Evolutionary conservation across 2,329 filamentous ascomycete genomes (phyloP).

Genomic region (Boeremia exigua): DNA sequence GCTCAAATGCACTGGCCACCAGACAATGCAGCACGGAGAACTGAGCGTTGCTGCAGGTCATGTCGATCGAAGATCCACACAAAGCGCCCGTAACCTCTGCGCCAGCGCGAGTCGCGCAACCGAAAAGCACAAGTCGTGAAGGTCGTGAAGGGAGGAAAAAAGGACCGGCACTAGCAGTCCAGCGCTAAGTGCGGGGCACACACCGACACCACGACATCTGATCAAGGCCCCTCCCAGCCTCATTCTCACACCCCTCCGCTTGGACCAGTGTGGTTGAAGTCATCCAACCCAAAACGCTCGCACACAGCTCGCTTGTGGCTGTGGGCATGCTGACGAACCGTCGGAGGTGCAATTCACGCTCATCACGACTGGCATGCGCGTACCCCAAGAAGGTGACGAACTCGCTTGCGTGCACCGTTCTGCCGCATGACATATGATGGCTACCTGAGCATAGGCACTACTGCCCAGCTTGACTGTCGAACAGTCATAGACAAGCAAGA

Average conservation of each 20-base stretch:
- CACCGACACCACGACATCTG: constrained; percentile 24
- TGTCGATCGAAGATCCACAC: constrained; percentile 36
- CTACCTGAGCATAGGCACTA: neutral
- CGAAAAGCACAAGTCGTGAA: constrained; percentile 17
- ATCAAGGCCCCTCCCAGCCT: constrained; percentile 31
- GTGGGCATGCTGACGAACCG: constrained; percentile 29
- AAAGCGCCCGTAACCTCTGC: constrained; percentile 14
- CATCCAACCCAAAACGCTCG: constrained; percentile 26
- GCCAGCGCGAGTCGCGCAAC: constrained; percentile 16
- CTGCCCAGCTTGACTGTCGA: neutral
- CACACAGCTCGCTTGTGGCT: constrained; percentile 33
- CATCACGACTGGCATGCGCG: constrained; percentile 22
- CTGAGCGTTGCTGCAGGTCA: constrained; percentile 40
- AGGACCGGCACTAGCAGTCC: constrained; percentile 7
- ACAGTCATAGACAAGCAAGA: constrained; percentile 10
- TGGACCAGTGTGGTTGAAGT: constrained; percentile 22
- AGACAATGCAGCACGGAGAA: constrained; percentile 30
- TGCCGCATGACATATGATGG: constrained; percentile 7
- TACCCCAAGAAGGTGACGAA: constrained; percentile 21
- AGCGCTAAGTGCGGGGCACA: constrained; percentile 28
- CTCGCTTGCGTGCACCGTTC: constrained; percentile 38
- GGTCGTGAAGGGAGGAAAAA: constrained; percentile 17
- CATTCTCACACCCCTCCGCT: constrained; percentile 23
- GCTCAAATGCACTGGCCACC: constrained; percentile 33
- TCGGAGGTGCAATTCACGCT: constrained; percentile 18